Evolutionary conservation across 2,329 filamentous ascomycete species (phyloP).

Genomic region (Colletotrichum plurivorum): DNA sequence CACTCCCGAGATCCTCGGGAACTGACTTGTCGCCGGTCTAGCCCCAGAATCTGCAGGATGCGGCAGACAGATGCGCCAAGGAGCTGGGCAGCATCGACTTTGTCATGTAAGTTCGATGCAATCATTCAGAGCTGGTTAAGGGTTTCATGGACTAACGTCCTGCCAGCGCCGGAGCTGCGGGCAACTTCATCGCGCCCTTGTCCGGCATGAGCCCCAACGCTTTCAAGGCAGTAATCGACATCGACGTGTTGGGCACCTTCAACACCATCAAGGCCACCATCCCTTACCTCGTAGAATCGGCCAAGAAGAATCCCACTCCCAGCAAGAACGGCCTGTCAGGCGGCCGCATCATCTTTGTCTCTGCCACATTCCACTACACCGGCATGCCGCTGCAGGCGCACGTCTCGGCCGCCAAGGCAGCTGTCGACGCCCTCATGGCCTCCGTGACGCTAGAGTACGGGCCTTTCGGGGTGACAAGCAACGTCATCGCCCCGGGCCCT

Average conservation of each 20-base stretch:
- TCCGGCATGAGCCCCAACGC: slow-evolving; percentile 87
- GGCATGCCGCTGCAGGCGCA: slow-evolving; percentile 89
- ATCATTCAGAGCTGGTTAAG: neutral
- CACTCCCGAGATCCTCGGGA: slow-evolving; percentile 1
- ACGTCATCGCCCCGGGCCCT: slow-evolving; percentile 89
- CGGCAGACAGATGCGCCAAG: slow-evolving; percentile 83
- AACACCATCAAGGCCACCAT: slow-evolving; percentile 95
- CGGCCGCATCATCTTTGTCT: slow-evolving; percentile 90
- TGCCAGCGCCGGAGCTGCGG: slow-evolving; percentile 89
- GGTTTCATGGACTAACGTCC: slow-evolving; percentile 3
- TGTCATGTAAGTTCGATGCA: slow-evolving; percentile 76
- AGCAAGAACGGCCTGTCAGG: slow-evolving; percentile 76
- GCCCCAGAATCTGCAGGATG: slow-evolving; percentile 76
- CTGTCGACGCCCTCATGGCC: slow-evolving; percentile 86
- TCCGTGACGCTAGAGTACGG: slow-evolving; percentile 91
- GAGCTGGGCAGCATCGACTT: slow-evolving; percentile 93
- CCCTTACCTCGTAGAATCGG: slow-evolving; percentile 84
- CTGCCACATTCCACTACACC: slow-evolving; percentile 91
- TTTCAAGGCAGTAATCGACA: slow-evolving; percentile 96
- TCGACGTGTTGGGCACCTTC: slow-evolving; percentile 93
- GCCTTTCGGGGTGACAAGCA: slow-evolving; percentile 87
- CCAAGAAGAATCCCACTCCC: slow-evolving; percentile 71
- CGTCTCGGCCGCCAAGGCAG: slow-evolving; percentile 92
- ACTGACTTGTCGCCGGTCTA: slow-evolving; percentile 45
- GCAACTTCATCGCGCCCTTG: slow-evolving; percentile 93